Conservation (phyloP, 2,329 filamentous ascomycete species). For the Apiospora arundinis region DNA sequence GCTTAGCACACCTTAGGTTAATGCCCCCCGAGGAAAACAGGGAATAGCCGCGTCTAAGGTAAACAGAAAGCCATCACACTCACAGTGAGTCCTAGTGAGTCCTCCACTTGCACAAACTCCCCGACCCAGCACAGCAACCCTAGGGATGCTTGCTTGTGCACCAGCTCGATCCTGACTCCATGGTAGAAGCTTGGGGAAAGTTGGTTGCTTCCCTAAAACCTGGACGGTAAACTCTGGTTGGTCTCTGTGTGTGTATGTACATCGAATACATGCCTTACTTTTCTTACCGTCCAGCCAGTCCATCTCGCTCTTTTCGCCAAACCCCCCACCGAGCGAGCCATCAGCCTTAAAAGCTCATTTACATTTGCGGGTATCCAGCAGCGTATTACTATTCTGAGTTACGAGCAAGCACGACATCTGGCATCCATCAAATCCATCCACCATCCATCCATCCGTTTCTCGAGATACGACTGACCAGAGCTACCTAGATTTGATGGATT, state of each 20-base stretch:
- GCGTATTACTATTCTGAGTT: slow-evolving; percentile 6
- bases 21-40: background rate
- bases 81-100: slow-evolving; percentile 9
- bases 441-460: no score
- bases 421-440: background rate
- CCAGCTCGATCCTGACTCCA: slow-evolving; percentile 13
- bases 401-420: slow-evolving; percentile 2
- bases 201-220: background rate
- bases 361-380: background rate
- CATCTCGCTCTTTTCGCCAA: background rate
- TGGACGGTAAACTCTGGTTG: background rate
- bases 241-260: background rate
- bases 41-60: background rate
- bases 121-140: background rate
- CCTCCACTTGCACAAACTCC: slow-evolving; percentile 2
- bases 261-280: no score
- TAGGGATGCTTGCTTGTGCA: background rate
- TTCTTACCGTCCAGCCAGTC: no score
- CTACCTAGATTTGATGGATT: background rate
- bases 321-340: background rate
- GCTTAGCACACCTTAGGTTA: background rate
- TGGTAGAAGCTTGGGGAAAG: background rate
- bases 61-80: slow-evolving; percentile 7
- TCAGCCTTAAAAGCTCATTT: slow-evolving; percentile 15
- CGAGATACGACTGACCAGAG: no score